phyloP scores from a whole-genome alignment of 1,139 yeast species.

The Meyerozyma guilliermondii region DNA sequence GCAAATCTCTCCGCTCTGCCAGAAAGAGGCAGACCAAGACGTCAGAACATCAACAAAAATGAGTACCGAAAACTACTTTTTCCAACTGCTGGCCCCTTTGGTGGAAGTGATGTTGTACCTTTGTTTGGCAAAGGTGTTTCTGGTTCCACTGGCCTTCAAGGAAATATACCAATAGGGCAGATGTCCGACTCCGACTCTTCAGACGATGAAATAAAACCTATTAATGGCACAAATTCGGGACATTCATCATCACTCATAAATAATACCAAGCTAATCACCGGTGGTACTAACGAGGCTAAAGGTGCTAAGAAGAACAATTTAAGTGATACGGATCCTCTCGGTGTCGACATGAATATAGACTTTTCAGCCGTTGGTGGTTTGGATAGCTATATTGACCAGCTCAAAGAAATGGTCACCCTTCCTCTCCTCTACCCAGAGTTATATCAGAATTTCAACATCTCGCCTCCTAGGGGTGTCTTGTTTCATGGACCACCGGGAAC shows the following conservation, averaged over 20 bases:
- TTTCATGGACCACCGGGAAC: conserved; percentile 99
- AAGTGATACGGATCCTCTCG: conserved; percentile 94
- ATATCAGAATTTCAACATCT: conserved; percentile 81
- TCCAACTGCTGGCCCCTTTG: conserved; percentile 98
- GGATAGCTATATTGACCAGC: conserved; percentile 82
- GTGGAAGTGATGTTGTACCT: conserved; percentile 82
- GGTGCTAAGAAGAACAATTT: conserved; percentile 58
- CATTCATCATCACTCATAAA: conserved; percentile 4
- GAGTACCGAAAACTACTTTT: conserved; percentile 60
- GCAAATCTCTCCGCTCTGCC: conserved; percentile 10
- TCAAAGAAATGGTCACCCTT: conserved; percentile 94
- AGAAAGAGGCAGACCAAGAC: conserved; percentile 24
- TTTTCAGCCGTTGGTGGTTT: conserved; percentile 91
- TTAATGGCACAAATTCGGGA: conserved; percentile 21
- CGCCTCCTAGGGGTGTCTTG: conserved; percentile 96
- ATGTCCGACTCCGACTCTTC: conserved; percentile 62
- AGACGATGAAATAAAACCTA: conserved; percentile 51
- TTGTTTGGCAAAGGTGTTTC: conserved; percentile 60
- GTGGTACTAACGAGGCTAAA: conserved; percentile 24
- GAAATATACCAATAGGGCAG: conserved; percentile 46
- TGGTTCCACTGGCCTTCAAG: conserved; percentile 24
- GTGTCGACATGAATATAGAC: conserved; percentile 88
- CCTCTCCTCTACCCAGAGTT: conserved; percentile 93
- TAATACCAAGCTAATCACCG: conserved; percentile 31
- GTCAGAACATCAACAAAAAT: conserved; percentile 30